Conservation (phyloP, 768 basidiomycete genomes). For the Phallus indusiatus region DNA sequence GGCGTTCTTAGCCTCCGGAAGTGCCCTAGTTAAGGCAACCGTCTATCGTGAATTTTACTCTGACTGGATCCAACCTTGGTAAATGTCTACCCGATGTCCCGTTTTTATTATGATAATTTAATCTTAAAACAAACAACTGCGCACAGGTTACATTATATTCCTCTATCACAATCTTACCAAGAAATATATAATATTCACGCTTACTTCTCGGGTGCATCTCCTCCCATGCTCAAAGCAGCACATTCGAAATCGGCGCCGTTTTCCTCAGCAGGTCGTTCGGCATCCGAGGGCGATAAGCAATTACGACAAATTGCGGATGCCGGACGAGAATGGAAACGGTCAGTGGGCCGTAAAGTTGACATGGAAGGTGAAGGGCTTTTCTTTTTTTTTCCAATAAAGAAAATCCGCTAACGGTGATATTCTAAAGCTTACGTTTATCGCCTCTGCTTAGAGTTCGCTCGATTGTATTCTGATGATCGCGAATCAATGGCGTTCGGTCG, state of each 20-base stretch:
- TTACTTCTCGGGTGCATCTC: conserved; percentile 83
- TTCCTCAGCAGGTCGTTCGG: conserved; percentile 11
- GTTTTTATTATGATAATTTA: background rate
- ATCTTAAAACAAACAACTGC: too few species aligned
- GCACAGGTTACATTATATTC: conserved; percentile 90
- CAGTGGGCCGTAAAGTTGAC: conserved; percentile 72
- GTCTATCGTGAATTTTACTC: conserved; percentile 88
- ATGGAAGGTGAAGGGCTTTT: conserved; percentile 69
- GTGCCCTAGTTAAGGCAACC: conserved; percentile 82
- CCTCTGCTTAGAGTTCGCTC: conserved; percentile 80
- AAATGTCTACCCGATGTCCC: conserved; percentile 14
- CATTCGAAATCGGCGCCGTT: conserved; percentile 33
- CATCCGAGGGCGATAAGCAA: conserved; percentile 50
- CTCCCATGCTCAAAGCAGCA: conserved; percentile 42
- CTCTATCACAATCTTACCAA: conserved; percentile 73
- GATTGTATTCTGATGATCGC: conserved; percentile 78
- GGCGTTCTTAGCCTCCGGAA: conserved; percentile 77
- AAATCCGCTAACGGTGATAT: background rate
- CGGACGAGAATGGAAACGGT: conserved; percentile 89
- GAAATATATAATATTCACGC: conserved; percentile 93
- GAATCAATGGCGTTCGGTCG: conserved; percentile 46
- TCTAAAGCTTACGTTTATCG: conserved; percentile 73
- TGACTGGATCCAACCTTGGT: conserved; percentile 92
- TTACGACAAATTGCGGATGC: conserved; percentile 79
- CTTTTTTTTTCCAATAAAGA: background rate